Percentiles rank a stretch among this genome's conserved stretches.
Conservation (phyloP, 2,329 filamentous ascomycete genomes). For the Botrytis aclada region DNA sequence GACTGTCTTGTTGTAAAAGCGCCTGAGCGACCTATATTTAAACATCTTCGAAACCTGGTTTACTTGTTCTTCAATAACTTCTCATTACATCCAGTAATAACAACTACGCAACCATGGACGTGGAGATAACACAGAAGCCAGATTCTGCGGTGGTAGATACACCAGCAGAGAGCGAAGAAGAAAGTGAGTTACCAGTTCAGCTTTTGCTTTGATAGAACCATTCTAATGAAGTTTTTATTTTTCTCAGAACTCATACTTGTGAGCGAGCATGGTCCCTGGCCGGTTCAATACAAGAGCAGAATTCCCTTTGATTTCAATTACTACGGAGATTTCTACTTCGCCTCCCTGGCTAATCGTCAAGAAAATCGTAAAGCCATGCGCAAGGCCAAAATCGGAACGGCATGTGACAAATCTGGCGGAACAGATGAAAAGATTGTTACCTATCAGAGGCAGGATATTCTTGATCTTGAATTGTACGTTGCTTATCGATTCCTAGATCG, state of each 20-base stretch:
- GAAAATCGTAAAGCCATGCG: fast-evolving
- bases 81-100: background rate
- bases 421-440: background rate
- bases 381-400: fast-evolving
- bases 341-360: fast-evolving
- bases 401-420: fast-evolving
- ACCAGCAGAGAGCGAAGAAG: background rate
- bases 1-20: background rate
- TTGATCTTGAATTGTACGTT: background rate
- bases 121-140: fast-evolving
- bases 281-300: background rate
- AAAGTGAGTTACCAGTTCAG: background rate
- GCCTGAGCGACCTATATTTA: fast-evolving
- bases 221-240: fast-evolving
- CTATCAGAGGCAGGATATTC: background rate
- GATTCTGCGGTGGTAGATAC: background rate
- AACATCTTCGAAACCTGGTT: fast-evolving
- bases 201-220: background rate
- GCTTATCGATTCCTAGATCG: background rate
- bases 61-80: background rate
- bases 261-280: fast-evolving
- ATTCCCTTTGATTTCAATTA: background rate
- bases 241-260: background rate
- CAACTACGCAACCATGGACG: background rate
- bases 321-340: background rate